Percentiles rank a stretch among this genome's conserved stretches.
Evolutionary conservation across 2,329 filamentous ascomycete species (phyloP).

Genomic region (Monosporascus cannonballus): DNA sequence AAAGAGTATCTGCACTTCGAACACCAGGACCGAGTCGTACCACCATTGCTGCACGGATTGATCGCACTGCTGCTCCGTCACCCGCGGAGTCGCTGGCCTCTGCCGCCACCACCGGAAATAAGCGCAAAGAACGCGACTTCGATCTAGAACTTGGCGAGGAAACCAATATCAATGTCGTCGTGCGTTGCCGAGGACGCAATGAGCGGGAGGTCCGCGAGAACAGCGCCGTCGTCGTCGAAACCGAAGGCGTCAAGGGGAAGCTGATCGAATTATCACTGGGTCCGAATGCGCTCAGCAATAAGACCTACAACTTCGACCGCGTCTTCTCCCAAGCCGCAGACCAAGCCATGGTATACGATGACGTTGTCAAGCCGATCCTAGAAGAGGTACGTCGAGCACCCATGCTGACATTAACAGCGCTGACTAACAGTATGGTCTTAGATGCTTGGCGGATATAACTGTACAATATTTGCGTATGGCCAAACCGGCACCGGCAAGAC

Average conservation of each 20-base stretch:
- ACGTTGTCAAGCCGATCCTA: constrained; percentile 87
- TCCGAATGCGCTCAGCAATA: constrained; percentile 86
- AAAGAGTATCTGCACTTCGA: constrained; percentile 19
- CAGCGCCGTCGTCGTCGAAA: constrained; percentile 84
- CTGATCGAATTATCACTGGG: constrained; percentile 86
- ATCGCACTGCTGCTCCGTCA: constrained; percentile 49
- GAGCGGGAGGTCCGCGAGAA: constrained; percentile 92
- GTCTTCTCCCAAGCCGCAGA: constrained; percentile 95
- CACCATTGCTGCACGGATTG: constrained; percentile 21
- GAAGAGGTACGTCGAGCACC: constrained; percentile 62
- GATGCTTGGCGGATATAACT: constrained; percentile 95
- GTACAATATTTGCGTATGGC: constrained; percentile 97
- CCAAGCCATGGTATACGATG: constrained; percentile 89
- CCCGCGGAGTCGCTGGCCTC: constrained; percentile 66
- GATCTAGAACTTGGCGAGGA: constrained; percentile 68
- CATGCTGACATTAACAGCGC: background rate
- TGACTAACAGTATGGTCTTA: constrained; percentile 29
- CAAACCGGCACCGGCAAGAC: constrained; percentile 98
- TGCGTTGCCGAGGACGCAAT: constrained; percentile 86
- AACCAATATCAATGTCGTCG: constrained; percentile 97
- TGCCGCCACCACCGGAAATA: constrained; percentile 52
- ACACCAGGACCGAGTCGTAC: constrained; percentile 18
- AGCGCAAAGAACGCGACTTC: constrained; percentile 84
- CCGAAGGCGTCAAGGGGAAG: constrained; percentile 82
- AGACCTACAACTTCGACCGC: constrained; percentile 94